phyloP scores from a whole-genome alignment of 148 eudicot species.

The Pharnaceum exiguum region DNA sequence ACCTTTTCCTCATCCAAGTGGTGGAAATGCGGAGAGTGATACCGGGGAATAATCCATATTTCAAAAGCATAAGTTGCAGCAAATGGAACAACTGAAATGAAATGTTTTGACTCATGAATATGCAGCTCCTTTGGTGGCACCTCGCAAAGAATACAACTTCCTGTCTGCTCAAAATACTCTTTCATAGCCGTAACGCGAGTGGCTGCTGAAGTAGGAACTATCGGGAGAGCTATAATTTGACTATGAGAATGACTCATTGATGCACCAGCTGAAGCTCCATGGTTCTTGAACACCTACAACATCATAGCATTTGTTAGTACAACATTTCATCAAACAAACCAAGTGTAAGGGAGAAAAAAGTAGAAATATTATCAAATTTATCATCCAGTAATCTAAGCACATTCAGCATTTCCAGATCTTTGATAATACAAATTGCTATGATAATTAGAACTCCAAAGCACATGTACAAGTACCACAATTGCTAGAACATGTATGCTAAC shows the following conservation, averaged over 20 bases:
- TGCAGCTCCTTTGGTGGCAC: constrained; percentile 41
- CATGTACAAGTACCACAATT: too few relatives aligned
- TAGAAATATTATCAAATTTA: too few relatives aligned
- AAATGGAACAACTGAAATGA: constrained; percentile 71
- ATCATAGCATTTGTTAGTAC: not conserved
- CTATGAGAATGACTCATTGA: constrained; percentile 98
- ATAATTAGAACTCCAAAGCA: too few relatives aligned
- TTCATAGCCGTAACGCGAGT: constrained; percentile 71
- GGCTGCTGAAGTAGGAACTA: constrained; percentile 58
- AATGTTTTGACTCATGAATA: constrained; percentile 59
- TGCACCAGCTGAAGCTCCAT: constrained; percentile 96
- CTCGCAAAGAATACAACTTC: constrained; percentile 77
- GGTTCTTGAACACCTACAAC: constrained; percentile 87
- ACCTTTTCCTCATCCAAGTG: constrained; percentile 74
- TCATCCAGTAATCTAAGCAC: too few relatives aligned
- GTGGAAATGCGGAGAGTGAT: constrained; percentile 78
- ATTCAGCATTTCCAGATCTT: too few relatives aligned
- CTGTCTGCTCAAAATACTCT: constrained; percentile 60
- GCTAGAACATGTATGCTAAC: not conserved
- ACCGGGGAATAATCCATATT: constrained; percentile 81
- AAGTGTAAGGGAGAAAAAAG: too few relatives aligned
- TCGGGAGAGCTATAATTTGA: constrained; percentile 86
- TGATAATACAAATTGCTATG: too few relatives aligned
- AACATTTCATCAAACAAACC: not conserved
- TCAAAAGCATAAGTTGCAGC: constrained; percentile 91